Evolutionary conservation across 2,329 filamentous ascomycete genomes (phyloP).

Genomic region (Microcera coccophila): DNA sequence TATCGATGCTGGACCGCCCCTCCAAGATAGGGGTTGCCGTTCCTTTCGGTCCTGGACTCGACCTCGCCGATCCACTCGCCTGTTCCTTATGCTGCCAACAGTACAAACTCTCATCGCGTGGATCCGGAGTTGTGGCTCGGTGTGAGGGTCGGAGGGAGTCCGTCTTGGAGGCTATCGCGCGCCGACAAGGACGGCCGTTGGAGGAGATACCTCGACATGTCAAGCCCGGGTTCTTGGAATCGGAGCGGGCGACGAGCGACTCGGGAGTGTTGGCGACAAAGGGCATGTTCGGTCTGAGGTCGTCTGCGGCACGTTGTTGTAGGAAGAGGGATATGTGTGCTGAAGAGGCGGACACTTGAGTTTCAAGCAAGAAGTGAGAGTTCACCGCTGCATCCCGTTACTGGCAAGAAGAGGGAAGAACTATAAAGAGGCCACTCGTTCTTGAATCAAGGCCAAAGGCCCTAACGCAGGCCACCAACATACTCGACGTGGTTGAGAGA

Average conservation of each 20-base stretch:
- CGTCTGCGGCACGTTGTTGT: not conserved
- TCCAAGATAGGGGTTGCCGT: slow-evolving; percentile 53
- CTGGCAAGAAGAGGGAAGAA: not conserved
- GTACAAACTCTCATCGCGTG: slow-evolving; percentile 62
- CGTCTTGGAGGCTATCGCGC: slow-evolving; percentile 51
- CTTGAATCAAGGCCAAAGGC: slow-evolving; percentile 1
- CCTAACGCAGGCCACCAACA: not conserved
- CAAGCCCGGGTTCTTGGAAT: slow-evolving; percentile 77
- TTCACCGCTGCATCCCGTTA: not conserved
- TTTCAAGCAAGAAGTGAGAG: not conserved
- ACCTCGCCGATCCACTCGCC: slow-evolving; percentile 49
- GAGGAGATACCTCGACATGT: slow-evolving; percentile 88
- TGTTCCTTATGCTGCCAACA: slow-evolving; percentile 97
- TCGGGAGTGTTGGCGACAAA: slow-evolving; percentile 66
- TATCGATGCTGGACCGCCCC: slow-evolving; percentile 77
- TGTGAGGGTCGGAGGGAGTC: slow-evolving; percentile 14
- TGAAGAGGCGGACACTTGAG: not conserved
- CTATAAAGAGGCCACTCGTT: not conserved
- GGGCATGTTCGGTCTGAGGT: slow-evolving; percentile 33
- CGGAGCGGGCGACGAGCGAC: slow-evolving; percentile 69
- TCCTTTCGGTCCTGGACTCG: slow-evolving; percentile 42
- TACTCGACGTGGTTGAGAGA: slow-evolving; percentile 11
- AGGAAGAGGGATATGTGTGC: not conserved
- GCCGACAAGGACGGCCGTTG: slow-evolving; percentile 77
- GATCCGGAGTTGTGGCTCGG: slow-evolving; percentile 39